Evolutionary conservation across 2,329 filamentous ascomycete species (phyloP), one percentile per base, ranked within the genome.

Genomic region (Colletotrichum sansevieriae): DNA sequence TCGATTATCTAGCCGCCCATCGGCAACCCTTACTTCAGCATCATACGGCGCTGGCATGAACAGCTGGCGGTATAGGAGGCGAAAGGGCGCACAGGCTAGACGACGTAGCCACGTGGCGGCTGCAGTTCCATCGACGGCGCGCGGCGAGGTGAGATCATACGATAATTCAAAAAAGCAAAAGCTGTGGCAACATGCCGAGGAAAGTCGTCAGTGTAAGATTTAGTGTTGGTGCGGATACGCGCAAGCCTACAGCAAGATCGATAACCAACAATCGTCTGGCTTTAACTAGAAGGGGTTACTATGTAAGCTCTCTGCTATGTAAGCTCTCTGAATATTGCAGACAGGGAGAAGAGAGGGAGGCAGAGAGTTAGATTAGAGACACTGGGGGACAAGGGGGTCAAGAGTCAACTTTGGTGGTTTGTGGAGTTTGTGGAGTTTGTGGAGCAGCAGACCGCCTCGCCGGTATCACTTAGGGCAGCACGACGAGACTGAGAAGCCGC

Each of bases 121-220:
- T 18, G 37, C 43, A 57, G 54, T 57, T 43, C 37, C 20, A 25
- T 43, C 37, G 37, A 57, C 54, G 54, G 54, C 35, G 33, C 33
- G 57, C 57, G 20, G 60, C 54, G 29, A 57, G 60, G 10, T 25
- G 9, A 35, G 54, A 47, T 58, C 54, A 64, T 58, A 52, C 46
- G 46, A 52, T 18, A 35, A 18, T 20, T 20, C 43, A 12, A 25
- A 18, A 55, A 18, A 37, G 25, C 22, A 49, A 37, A 51, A 20
- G n/a, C 20, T 39, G 39, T 44, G 41, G 62, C 61, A 65, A 18
- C 4, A 25, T 68, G 54, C 65, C 61, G 65, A 65, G 37, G 18
- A 8, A n/a, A 57, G 18, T 54, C 13, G n/a, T 52, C 41, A 25
- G 52, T 20, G 51, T 22, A 58, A 60, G n/a, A n/a, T n/a, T n/a